These are phyloP conservation scores for Wickerhamomyces sp. DNA, from an alignment of 1,139 yeast genomes.

Conservation along the genomic window DNA sequence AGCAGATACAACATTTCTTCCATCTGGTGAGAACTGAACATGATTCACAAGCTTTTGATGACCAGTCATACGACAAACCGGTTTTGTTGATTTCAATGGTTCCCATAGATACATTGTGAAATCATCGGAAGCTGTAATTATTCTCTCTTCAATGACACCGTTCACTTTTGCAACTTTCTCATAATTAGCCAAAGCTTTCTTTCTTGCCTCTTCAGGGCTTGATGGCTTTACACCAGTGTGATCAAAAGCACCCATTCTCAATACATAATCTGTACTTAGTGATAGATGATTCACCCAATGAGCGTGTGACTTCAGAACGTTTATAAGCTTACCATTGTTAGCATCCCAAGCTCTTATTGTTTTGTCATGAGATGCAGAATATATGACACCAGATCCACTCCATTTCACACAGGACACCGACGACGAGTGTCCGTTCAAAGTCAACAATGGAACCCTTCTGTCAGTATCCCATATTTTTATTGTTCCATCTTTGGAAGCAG, in stretches of 20 bases:
- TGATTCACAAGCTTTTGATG: conserved; percentile 96
- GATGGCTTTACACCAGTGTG: conserved; percentile 49
- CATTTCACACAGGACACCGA: conserved; percentile 93
- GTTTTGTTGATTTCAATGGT: conserved; percentile 74
- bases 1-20: conserved; percentile 83
- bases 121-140: conserved; percentile 95
- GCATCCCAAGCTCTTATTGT: conserved; percentile 91
- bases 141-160: conserved; percentile 68
- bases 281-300: conserved; percentile 98
- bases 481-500: conserved; percentile 91
- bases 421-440: conserved; percentile 84
- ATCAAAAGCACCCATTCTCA: conserved; percentile 79
- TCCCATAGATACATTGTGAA: conserved; percentile 98
- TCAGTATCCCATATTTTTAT: conserved; percentile 86
- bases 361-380: conserved; percentile 92
- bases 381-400: conserved; percentile 86
- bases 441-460: conserved; percentile 59
- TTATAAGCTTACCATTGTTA: conserved; percentile 72
- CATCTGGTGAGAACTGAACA: conserved; percentile 95
- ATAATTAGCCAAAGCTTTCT: conserved; percentile 59
- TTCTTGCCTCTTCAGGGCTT: conserved; percentile 50
- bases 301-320: conserved; percentile 82
- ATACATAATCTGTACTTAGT: conserved; percentile 81
- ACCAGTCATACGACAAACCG: conserved; percentile 91
- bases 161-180: conserved; percentile 73